phyloP scores from a whole-genome alignment of 2,329 filamentous ascomycete species.

The Graphilbum fragrans region DNA sequence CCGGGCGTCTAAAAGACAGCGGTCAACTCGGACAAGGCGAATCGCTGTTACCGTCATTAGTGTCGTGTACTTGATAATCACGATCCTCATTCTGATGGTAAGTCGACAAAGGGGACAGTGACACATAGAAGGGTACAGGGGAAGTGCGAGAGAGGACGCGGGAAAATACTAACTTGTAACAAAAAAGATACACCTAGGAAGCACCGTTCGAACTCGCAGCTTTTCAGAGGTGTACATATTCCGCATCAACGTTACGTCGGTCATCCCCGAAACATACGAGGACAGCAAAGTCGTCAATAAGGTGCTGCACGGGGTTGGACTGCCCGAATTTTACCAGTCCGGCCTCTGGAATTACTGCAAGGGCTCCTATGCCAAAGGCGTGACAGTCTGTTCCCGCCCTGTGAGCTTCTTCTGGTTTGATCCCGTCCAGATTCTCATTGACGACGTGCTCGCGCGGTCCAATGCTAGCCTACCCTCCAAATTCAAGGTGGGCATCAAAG shows the following conservation, averaged over 20 bases:
- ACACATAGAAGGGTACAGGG: too few species aligned
- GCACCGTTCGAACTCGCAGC: constrained; percentile 48
- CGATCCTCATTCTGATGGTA: background rate
- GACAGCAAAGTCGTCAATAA: constrained; percentile 71
- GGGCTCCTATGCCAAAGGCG: constrained; percentile 51
- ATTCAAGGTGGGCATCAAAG: constrained; percentile 58
- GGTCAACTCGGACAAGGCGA: background rate
- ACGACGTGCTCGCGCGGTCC: constrained; percentile 70
- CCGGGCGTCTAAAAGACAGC: too few species aligned
- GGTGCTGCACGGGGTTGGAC: constrained; percentile 71
- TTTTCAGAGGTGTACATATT: constrained; percentile 71
- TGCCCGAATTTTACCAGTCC: constrained; percentile 91
- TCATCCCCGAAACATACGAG: constrained; percentile 62
- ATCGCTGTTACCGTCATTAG: background rate
- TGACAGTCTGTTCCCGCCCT: constrained; percentile 64
- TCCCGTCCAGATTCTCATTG: constrained; percentile 68
- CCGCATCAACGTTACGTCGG: constrained; percentile 68
- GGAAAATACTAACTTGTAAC: background rate
- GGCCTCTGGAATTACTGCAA: constrained; percentile 90
- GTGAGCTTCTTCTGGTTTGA: constrained; percentile 78
- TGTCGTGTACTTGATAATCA: background rate
- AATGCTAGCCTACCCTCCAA: constrained; percentile 69
- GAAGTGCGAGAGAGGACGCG: too few species aligned
- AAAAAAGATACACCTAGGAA: constrained; percentile 42
- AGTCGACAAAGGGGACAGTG: background rate